These are phyloP conservation scores for Paraphaeosphaeria sporulosa DNA, from an alignment of 2,329 filamentous ascomycete species.

Conservation along the genomic window DNA sequence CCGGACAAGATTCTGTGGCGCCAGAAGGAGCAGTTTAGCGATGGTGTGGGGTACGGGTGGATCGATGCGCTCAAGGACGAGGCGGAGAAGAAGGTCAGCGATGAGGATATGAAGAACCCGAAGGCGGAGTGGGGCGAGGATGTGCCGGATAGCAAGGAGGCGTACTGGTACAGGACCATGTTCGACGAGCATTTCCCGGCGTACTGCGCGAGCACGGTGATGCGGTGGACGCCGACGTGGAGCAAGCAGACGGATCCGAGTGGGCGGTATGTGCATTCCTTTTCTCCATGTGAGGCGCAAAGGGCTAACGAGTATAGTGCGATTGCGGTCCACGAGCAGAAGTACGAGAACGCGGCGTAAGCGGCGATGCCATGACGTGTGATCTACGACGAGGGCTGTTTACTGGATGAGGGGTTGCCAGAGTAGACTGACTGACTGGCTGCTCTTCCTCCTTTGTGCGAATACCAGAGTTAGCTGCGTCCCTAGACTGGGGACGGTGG, in stretches of 20 bases:
- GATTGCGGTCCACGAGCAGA: conserved; percentile 45
- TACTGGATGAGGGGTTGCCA: background rate
- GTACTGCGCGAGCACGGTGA: conserved; percentile 88
- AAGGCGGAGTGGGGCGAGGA: conserved; percentile 95
- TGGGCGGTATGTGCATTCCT: conserved; percentile 70
- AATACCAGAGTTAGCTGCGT: conserved; percentile 10
- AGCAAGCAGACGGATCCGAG: conserved; percentile 95
- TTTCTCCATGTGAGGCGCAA: background rate
- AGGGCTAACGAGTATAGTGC: conserved; percentile 29
- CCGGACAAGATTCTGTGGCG: conserved; percentile 95
- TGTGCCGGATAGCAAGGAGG: conserved; percentile 95
- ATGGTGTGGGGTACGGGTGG: conserved; percentile 98
- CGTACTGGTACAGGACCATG: conserved; percentile 97
- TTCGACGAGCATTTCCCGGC: conserved; percentile 98
- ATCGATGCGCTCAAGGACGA: conserved; percentile 97
- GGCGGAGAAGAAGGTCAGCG: conserved; percentile 86
- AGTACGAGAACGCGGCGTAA: conserved; percentile 31
- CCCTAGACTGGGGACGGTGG: background rate
- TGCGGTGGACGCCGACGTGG: conserved; percentile 98
- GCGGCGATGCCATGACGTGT: background rate
- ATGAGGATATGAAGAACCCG: conserved; percentile 99
- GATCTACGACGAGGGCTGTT: background rate
- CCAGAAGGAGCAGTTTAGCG: conserved; percentile 99
- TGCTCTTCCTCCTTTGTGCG: conserved; percentile 5
- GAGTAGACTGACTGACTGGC: conserved; percentile 1